These are phyloP conservation scores for Ochetophila trinervis DNA, from an alignment of 306 rosid genomes.

Conservation along the genomic window DNA sequence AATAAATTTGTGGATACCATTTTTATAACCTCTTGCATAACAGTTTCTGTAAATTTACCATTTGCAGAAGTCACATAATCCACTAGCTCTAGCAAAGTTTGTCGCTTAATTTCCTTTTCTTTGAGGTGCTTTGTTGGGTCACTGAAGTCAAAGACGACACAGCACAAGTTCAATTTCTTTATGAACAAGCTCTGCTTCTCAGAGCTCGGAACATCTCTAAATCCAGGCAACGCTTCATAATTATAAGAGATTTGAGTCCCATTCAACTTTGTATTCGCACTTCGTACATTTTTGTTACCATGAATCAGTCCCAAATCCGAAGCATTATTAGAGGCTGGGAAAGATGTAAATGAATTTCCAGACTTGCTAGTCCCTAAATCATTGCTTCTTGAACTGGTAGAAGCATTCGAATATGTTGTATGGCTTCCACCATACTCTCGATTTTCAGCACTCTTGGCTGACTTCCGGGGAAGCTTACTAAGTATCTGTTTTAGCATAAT, in stretches of 20 bases:
- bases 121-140: constrained; percentile 65
- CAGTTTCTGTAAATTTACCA: constrained; percentile 56
- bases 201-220: constrained; percentile 62
- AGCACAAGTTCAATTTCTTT: constrained; percentile 57
- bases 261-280: constrained; percentile 40
- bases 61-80: constrained; percentile 62
- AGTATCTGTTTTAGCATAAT: constrained; percentile 61
- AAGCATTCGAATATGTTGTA: constrained; percentile 33
- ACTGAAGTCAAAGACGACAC: constrained; percentile 67
- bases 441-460: constrained; percentile 50
- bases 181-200: constrained; percentile 67
- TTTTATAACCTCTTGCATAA: constrained; percentile 62
- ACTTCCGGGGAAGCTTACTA: constrained; percentile 57
- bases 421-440: constrained; percentile 44
- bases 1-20: constrained; percentile 69
- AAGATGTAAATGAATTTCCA: constrained; percentile 34
- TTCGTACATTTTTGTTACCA: constrained; percentile 37
- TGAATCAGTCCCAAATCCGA: constrained; percentile 40
- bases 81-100: constrained; percentile 65
- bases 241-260: constrained; percentile 36
- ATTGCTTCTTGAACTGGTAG: too few relatives aligned
- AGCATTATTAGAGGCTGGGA: constrained; percentile 29
- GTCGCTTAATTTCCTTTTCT: constrained; percentile 73
- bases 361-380: constrained; percentile 46
- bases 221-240: constrained; percentile 66